These are phyloP conservation scores for Chytriomyces hyalinus DNA, from an alignment of 192 early-diverging fungal species.

Conservation along the genomic window DNA sequence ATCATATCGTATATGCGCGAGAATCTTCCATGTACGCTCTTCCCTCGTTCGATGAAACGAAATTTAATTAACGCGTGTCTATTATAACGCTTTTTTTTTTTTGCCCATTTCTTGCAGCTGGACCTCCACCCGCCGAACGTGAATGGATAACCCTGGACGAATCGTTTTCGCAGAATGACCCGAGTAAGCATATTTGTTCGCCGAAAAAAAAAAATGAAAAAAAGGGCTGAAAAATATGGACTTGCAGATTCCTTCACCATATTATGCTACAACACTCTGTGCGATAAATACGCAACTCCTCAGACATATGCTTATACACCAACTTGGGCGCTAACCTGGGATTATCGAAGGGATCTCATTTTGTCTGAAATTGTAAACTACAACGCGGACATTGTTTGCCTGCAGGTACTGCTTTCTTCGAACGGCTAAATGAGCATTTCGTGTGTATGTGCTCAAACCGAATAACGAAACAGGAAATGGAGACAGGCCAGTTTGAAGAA, in stretches of 20 bases:
- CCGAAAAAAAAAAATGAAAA: neutral
- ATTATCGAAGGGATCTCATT: slow-evolving; percentile 89
- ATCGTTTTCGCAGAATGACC: slow-evolving; percentile 46
- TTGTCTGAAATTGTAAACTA: slow-evolving; percentile 83
- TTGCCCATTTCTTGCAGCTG: slow-evolving; percentile 54
- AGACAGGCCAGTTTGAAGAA: slow-evolving; percentile 83
- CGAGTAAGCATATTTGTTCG: slow-evolving; percentile 5
- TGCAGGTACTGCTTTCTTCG: slow-evolving; percentile 68
- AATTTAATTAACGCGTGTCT: no score
- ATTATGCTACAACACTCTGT: slow-evolving; percentile 92
- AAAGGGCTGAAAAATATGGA: neutral
- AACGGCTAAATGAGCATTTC: neutral
- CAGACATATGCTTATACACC: slow-evolving; percentile 92
- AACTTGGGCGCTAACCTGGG: slow-evolving; percentile 92
- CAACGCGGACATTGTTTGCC: slow-evolving; percentile 89
- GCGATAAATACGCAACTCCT: slow-evolving; percentile 86
- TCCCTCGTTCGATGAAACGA: no score
- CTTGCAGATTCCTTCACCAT: slow-evolving; percentile 82
- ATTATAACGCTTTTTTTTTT: no score
- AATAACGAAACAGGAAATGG: slow-evolving; percentile 74
- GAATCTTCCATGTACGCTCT: slow-evolving; percentile 73
- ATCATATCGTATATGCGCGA: slow-evolving; percentile 89
- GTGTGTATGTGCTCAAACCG: neutral
- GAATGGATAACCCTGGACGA: slow-evolving; percentile 90
- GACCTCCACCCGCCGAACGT: slow-evolving; percentile 79